These are phyloP conservation scores for Ophiostoma quercus DNA, from an alignment of 2,329 filamentous ascomycete species.

Conservation along the genomic window DNA sequence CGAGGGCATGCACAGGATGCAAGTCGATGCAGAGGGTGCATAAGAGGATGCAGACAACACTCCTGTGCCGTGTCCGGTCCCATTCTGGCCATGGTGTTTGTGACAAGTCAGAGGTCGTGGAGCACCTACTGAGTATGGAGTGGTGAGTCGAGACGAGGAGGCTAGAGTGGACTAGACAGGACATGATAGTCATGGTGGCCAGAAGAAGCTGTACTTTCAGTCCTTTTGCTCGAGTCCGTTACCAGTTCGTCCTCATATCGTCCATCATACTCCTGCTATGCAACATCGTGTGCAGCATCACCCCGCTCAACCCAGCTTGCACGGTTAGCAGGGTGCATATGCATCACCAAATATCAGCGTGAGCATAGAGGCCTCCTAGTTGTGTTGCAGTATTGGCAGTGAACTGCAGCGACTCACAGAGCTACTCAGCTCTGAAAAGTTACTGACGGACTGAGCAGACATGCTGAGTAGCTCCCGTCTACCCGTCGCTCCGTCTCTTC, in stretches of 20 bases:
- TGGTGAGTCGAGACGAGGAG: not conserved
- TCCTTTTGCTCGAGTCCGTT: not conserved
- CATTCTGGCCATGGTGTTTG: not conserved
- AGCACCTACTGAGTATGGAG: too few species aligned
- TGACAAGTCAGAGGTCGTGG: slow-evolving; percentile 5
- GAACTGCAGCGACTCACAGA: not conserved
- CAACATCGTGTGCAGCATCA: slow-evolving; percentile 8
- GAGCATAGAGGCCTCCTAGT: slow-evolving; percentile 4
- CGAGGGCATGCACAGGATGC: not conserved
- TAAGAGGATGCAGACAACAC: not conserved
- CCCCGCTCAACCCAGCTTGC: slow-evolving; percentile 8
- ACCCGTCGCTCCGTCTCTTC: not conserved
- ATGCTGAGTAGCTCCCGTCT: not conserved
- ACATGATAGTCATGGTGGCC: not conserved
- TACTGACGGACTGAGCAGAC: too few species aligned
- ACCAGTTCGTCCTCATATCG: not conserved
- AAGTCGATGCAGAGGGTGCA: not conserved
- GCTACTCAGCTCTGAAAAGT: too few species aligned
- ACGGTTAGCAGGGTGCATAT: slow-evolving; percentile 12
- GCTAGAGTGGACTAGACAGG: not conserved
- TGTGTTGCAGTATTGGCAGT: not conserved
- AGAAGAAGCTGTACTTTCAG: slow-evolving; percentile 1
- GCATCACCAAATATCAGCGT: slow-evolving; percentile 2
- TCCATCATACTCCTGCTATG: not conserved
- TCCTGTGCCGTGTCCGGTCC: slow-evolving; percentile 10